A percentile compares a stretch with the other conserved stretches of the same genome.
Evolutionary conservation across 257 asterid species (phyloP).

Genomic region (Solanum paucissectum): DNA sequence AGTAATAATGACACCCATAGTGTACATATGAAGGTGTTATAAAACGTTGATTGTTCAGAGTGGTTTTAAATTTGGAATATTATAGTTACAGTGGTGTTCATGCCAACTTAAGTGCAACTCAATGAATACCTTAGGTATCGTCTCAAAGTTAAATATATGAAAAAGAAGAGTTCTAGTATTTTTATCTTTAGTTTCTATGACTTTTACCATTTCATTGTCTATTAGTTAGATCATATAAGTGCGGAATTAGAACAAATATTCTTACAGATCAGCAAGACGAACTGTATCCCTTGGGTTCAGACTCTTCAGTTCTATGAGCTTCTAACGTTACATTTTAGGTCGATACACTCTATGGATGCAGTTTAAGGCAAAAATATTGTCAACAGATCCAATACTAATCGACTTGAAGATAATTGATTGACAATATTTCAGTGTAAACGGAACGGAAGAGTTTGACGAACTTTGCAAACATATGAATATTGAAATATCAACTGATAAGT

Average conservation of each 20-base stretch:
- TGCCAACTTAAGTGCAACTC: background rate
- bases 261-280: background rate
- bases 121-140: background rate
- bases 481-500: background rate
- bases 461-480: background rate
- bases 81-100: background rate
- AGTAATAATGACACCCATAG: background rate
- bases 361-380: background rate
- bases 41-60: background rate
- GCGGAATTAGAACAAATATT: background rate
- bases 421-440: background rate
- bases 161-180: background rate
- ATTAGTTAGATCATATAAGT: background rate
- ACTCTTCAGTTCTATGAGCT: background rate
- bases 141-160: background rate
- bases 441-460: background rate
- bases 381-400: background rate
- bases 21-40: background rate
- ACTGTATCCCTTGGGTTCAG: background rate
- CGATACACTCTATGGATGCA: background rate
- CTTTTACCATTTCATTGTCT: background rate
- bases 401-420: background rate
- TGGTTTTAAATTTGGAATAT: background rate
- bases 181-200: background rate
- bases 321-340: background rate